Evolutionary conservation across 306 rosid species (phyloP).

Genomic region (Quillaja saponaria): DNA sequence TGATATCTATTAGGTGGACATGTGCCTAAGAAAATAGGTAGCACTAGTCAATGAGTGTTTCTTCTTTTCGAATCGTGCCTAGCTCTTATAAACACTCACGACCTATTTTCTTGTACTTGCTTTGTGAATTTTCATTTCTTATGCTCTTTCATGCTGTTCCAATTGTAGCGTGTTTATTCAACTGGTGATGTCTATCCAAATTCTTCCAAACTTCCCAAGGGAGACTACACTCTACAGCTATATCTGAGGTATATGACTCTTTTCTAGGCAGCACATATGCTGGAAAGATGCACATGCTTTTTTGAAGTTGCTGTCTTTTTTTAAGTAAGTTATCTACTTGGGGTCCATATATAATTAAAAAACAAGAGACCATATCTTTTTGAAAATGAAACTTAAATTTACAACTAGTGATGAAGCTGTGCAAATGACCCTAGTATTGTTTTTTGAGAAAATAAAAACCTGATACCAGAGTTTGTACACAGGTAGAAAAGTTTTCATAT

Average conservation of each 20-base stretch:
- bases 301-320: conserved; percentile 15
- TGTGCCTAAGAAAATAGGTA: conserved; percentile 5
- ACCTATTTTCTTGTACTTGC: no score
- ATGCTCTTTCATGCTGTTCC: conserved; percentile 28
- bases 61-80: neutral
- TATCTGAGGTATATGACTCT: conserved; percentile 64
- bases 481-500: conserved; percentile 21
- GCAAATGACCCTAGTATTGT: conserved; percentile 5
- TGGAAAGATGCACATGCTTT: conserved; percentile 14
- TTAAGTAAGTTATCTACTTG: conserved; percentile 11
- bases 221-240: conserved; percentile 80
- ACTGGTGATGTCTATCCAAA: conserved; percentile 87
- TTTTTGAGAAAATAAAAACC: conserved; percentile 15
- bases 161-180: conserved; percentile 68
- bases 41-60: conserved; percentile 16
- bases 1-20: conserved; percentile 18
- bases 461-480: conserved; percentile 16
- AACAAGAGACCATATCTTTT: no score
- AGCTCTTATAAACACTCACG: no score
- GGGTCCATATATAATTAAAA: no score
- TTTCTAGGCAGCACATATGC: conserved; percentile 29
- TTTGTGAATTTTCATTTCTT: conserved; percentile 22
- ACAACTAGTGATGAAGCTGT: conserved; percentile 12
- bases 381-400: conserved; percentile 11
- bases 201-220: conserved; percentile 78